Percentiles rank a stretch among this genome's conserved stretches.
Evolutionary conservation across 371 early-diverging fungal species (phyloP).

Genomic region (Actinomortierella ambigua): DNA sequence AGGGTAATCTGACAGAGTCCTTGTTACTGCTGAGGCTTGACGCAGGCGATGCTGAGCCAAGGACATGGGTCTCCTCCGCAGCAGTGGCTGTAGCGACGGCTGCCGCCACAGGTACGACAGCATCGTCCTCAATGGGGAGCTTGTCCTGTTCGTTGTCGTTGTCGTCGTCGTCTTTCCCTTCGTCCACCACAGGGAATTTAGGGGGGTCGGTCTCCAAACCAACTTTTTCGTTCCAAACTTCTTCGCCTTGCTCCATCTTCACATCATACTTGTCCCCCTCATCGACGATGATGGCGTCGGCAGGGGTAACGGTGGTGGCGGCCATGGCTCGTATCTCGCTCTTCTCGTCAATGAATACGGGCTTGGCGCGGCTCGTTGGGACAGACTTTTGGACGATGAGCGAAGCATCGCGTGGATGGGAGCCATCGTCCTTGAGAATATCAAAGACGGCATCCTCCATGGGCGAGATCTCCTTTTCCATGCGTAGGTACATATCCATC

Average conservation of each 20-base stretch:
- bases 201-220: too few species aligned
- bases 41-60: slow-evolving; percentile 15
- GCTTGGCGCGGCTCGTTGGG: slow-evolving; percentile 1
- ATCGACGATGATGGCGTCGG: not conserved
- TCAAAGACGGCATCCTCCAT: too few species aligned
- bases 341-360: slow-evolving; percentile 4
- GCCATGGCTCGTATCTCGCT: not conserved
- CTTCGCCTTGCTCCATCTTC: slow-evolving; percentile 3
- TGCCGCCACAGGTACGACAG: too few species aligned
- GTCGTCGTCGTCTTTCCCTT: not conserved
- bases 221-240: too few species aligned
- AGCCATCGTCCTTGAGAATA: too few species aligned
- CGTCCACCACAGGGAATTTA: not conserved
- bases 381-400: slow-evolving; percentile 24
- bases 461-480: slow-evolving; percentile 31
- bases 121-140: too few species aligned
- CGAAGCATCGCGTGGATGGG: too few species aligned
- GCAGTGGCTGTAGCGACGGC: not conserved
- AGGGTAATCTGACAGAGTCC: not conserved
- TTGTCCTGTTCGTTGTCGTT: too few species aligned
- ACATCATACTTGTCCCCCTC: not conserved
- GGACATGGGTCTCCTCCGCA: slow-evolving; percentile 10
- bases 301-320: not conserved
- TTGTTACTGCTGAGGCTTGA: slow-evolving; percentile 1
- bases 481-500: slow-evolving; percentile 36